Conservation (phyloP, 176 grass and related monocot genomes). For the Raddia distichophylla region DNA sequence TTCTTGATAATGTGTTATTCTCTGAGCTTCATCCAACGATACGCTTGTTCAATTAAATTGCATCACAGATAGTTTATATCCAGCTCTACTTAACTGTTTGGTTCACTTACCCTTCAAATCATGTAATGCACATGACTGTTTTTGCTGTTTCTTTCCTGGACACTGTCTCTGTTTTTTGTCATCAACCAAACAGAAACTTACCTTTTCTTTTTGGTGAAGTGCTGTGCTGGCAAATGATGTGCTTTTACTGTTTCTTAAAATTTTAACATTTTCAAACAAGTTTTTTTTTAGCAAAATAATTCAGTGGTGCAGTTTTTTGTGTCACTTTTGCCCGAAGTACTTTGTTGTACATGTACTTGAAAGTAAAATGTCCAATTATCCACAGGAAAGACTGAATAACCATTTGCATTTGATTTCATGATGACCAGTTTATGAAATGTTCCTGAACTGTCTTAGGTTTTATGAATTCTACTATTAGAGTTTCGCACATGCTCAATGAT, state of each 20-base stretch:
- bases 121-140: not conserved
- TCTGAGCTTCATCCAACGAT: not conserved
- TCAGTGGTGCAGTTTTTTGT: not conserved
- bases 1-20: conserved; percentile 9
- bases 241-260: conserved; percentile 2
- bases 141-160: conserved; percentile 7
- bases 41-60: conserved; percentile 9
- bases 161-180: not conserved
- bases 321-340: not conserved
- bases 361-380: not conserved
- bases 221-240: not conserved
- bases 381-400: not conserved
- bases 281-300: not conserved
- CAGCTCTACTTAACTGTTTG: not conserved
- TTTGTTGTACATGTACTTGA: conserved; percentile 3
- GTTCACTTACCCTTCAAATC: not conserved
- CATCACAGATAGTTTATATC: conserved; percentile 14
- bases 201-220: not conserved
- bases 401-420: conserved; percentile 9
- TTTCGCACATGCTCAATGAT: not conserved
- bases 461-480: not conserved
- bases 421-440: not conserved
- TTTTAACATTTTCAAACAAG: not conserved
- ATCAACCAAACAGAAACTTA: not conserved
- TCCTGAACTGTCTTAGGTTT: not conserved